phyloP scores from a whole-genome alignment of 352 stramenopile genomes.

The Phytopythium montanum region DNA sequence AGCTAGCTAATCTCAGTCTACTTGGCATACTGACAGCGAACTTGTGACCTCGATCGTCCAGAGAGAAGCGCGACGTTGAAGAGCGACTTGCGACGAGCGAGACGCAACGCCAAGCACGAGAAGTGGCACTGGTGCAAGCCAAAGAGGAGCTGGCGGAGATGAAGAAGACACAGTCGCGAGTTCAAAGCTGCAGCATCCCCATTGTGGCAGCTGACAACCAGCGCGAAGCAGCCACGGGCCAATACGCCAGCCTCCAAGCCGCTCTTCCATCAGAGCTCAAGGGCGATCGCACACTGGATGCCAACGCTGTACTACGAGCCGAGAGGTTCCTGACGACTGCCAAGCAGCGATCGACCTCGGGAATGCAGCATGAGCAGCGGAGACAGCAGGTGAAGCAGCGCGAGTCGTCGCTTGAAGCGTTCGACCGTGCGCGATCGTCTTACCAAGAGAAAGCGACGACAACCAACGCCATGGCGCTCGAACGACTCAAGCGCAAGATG shows the following conservation, averaged over 20 bases:
- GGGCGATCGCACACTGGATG: background rate
- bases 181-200: constrained; percentile 10
- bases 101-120: constrained; percentile 33
- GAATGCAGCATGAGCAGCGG: background rate
- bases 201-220: background rate
- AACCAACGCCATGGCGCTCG: constrained; percentile 33
- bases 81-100: constrained; percentile 34
- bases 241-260: background rate
- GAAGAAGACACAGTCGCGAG: constrained; percentile 32
- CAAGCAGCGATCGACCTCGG: background rate
- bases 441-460: constrained; percentile 1
- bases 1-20: background rate
- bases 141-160: constrained; percentile 33
- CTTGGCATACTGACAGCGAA: background rate
- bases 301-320: background rate
- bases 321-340: background rate
- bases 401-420: constrained; percentile 4
- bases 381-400: background rate
- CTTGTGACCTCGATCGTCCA: constrained; percentile 8
- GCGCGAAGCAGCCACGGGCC: background rate
- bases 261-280: background rate
- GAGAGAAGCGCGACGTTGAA: constrained; percentile 48
- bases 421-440: background rate
- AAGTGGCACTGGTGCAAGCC: constrained; percentile 29
- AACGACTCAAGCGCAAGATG: constrained; percentile 34